Percentiles rank a stretch among this genome's conserved stretches.
Evolutionary conservation across 1,139 yeast species (phyloP).

Genomic region (Kazachstania sp.): DNA sequence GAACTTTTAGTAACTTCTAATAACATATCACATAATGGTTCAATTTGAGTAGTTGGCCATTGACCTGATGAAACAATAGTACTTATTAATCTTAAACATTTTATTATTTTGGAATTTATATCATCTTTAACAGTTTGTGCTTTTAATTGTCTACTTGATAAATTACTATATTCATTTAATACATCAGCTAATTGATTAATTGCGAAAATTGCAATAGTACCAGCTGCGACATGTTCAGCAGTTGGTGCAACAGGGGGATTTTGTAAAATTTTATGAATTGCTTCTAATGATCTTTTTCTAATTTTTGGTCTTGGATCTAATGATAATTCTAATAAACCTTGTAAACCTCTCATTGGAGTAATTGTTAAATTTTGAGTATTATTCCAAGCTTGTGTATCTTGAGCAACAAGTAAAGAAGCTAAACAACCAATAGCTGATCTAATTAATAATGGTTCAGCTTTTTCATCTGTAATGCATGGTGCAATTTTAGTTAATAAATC

Average conservation of each 20-base stretch:
- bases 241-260: constrained; percentile 77
- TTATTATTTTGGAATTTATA: constrained; percentile 54
- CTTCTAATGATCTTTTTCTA: constrained; percentile 89
- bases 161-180: constrained; percentile 36
- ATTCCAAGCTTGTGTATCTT: constrained; percentile 72
- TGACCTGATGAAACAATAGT: constrained; percentile 63
- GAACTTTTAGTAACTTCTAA: constrained; percentile 71
- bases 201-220: constrained; percentile 60
- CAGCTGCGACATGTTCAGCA: constrained; percentile 67
- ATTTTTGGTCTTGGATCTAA: constrained; percentile 92
- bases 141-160: constrained; percentile 30
- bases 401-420: constrained; percentile 71
- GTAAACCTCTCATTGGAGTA: constrained; percentile 75
- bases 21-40: constrained; percentile 65
- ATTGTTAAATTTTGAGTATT: constrained; percentile 41
- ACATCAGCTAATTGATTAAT: constrained; percentile 39
- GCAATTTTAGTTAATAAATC: constrained; percentile 75
- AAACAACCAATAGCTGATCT: constrained; percentile 80
- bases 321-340: constrained; percentile 71
- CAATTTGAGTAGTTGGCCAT: constrained; percentile 71
- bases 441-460: constrained; percentile 76
- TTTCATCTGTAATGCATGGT: constrained; percentile 61
- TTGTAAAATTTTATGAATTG: constrained; percentile 52
- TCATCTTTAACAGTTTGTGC: constrained; percentile 40
- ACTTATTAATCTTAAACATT: constrained; percentile 64